phyloP scores from a whole-genome alignment of 306 rosid genomes.

The Gynostemma pentaphyllum region DNA sequence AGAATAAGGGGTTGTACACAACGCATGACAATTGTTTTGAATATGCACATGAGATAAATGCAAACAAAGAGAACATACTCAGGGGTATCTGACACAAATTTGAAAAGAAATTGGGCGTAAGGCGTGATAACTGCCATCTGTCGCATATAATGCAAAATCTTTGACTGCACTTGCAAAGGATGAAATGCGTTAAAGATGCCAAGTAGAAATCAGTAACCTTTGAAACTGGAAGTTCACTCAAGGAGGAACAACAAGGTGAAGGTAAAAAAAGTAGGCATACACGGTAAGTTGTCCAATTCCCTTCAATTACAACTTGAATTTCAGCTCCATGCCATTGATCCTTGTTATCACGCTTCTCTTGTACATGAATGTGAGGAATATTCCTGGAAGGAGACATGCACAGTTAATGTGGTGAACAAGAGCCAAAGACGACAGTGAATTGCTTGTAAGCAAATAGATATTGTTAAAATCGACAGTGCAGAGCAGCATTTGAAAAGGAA shows the following conservation, averaged over 20 bases:
- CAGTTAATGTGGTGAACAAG: constrained; percentile 15
- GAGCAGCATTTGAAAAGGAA: neutral
- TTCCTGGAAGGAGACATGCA: constrained; percentile 51
- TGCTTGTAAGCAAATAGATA: neutral
- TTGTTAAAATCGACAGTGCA: neutral
- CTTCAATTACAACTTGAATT: constrained; percentile 96
- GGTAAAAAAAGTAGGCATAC: constrained; percentile 26
- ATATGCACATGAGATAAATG: neutral
- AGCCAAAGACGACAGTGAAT: neutral
- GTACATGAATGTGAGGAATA: constrained; percentile 79
- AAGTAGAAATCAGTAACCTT: neutral
- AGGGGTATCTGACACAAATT: constrained; percentile 60
- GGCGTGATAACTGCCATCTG: constrained; percentile 81
- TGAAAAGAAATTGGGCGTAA: constrained; percentile 67
- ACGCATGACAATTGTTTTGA: constrained; percentile 14
- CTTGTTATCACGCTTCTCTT: constrained; percentile 63
- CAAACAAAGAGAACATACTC: constrained; percentile 49
- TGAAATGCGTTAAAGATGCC: constrained; percentile 8
- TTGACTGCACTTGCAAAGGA: constrained; percentile 55
- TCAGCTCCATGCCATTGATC: constrained; percentile 84
- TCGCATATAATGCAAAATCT: constrained; percentile 92
- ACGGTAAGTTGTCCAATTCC: constrained; percentile 96
- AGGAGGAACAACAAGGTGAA: neutral
- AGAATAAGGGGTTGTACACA: constrained; percentile 8
- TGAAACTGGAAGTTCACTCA: neutral